Evolutionary conservation across 1,139 yeast genomes (phyloP).

Genomic region (Hyphopichia khmerensis): DNA sequence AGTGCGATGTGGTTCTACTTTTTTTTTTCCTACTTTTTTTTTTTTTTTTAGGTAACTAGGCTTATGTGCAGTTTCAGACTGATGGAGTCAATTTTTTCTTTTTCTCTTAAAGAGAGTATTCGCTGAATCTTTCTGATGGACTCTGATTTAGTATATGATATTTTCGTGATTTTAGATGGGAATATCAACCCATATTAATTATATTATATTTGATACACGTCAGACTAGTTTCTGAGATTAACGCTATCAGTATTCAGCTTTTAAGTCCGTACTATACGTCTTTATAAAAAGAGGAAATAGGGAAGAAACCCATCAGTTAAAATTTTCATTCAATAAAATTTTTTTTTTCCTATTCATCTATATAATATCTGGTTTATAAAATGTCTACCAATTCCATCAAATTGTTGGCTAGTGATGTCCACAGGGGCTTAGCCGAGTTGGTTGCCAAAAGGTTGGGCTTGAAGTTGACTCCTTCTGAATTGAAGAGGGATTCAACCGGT

Average conservation of each 20-base stretch:
- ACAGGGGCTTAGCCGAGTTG: slow-evolving; percentile 78
- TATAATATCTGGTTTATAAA: not conserved
- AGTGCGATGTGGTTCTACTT: no score
- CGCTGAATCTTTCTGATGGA: not conserved
- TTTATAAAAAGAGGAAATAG: no score
- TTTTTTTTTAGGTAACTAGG: not conserved
- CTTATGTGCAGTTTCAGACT: no score
- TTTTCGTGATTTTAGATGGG: not conserved
- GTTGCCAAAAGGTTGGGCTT: slow-evolving; percentile 68
- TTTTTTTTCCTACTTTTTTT: no score
- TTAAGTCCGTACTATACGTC: no score
- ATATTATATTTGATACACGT: not conserved
- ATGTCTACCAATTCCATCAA: slow-evolving; percentile 87
- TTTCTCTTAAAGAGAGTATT: not conserved
- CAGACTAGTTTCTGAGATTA: no score
- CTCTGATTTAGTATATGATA: not conserved
- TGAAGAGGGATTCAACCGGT: slow-evolving; percentile 68
- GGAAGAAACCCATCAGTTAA: no score
- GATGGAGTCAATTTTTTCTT: not conserved
- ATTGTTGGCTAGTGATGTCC: slow-evolving; percentile 86
- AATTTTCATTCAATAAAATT: not conserved
- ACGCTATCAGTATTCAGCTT: no score
- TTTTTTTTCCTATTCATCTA: not conserved
- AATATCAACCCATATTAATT: not conserved
- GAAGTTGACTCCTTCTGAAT: slow-evolving; percentile 62